Conservation (phyloP, 2,329 filamentous ascomycete genomes). For the Microdochium paspali region DNA sequence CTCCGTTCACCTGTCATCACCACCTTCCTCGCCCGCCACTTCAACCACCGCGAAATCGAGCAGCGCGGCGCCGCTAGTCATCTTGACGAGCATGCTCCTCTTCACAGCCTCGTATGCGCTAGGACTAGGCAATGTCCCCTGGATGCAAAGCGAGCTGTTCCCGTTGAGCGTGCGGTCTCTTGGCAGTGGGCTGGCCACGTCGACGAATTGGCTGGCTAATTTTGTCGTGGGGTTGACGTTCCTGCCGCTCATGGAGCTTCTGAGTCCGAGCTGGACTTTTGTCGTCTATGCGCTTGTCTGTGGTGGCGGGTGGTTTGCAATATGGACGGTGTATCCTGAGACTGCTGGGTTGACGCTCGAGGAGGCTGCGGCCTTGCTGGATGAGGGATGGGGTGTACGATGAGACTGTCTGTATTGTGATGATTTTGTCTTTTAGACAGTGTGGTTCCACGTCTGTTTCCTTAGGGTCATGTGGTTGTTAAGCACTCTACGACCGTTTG, state of each 20-base stretch:
- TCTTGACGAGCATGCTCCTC: conserved; percentile 67
- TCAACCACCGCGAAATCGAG: conserved; percentile 20
- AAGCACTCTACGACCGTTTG: too few relatives aligned
- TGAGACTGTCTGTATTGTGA: conserved; percentile 14
- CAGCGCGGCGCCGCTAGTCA: conserved; percentile 24
- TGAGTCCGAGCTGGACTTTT: conserved; percentile 73
- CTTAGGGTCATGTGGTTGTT: too few relatives aligned
- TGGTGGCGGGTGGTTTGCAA: conserved; percentile 51
- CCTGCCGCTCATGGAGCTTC: conserved; percentile 70
- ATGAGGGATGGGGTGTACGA: conserved; percentile 63
- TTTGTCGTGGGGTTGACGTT: conserved; percentile 82
- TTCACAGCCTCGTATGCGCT: conserved; percentile 83
- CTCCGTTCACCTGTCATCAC: conserved; percentile 41
- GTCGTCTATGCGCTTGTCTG: conserved; percentile 69
- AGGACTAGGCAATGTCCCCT: conserved; percentile 85
- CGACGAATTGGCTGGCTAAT: conserved; percentile 81
- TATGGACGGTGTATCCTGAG: conserved; percentile 77
- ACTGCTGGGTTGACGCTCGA: conserved; percentile 75
- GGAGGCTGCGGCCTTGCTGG: conserved; percentile 64
- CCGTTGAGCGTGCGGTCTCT: conserved; percentile 64
- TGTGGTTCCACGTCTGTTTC: too few relatives aligned
- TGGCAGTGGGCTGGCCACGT: conserved; percentile 65
- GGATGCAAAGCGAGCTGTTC: conserved; percentile 93
- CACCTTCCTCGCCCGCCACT: conserved; percentile 7
- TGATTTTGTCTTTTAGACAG: not conserved